phyloP scores from a whole-genome alignment of 441 rosid genomes.

The Capsella rubella region DNA sequence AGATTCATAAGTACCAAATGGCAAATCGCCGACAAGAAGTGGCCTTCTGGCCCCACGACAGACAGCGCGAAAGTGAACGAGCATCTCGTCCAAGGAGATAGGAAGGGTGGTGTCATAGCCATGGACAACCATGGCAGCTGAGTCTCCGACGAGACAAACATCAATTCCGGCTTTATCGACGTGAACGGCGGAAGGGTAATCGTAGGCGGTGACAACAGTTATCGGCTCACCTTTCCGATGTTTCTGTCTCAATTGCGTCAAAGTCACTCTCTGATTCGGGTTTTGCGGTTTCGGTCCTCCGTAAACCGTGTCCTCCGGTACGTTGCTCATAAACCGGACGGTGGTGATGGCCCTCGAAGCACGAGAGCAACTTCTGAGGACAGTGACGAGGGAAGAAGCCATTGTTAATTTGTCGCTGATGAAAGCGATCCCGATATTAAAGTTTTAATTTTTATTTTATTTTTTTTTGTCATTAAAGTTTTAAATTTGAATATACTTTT shows the following conservation, averaged over 20 bases:
- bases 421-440: background rate
- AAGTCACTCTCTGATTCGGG: slow-evolving; percentile 69
- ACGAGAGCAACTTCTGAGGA: slow-evolving; percentile 27
- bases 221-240: slow-evolving; percentile 78
- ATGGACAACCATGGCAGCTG: slow-evolving; percentile 96
- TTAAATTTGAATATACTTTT: slow-evolving; percentile 4
- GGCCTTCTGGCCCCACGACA: slow-evolving; percentile 80
- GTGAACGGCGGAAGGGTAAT: slow-evolving; percentile 93
- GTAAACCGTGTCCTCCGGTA: slow-evolving; percentile 80
- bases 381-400: slow-evolving; percentile 29
- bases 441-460: background rate
- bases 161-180: slow-evolving; percentile 85
- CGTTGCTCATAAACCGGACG: slow-evolving; percentile 68
- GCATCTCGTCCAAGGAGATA: slow-evolving; percentile 88
- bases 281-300: slow-evolving; percentile 76
- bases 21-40: slow-evolving; percentile 88
- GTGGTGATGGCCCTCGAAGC: slow-evolving; percentile 34
- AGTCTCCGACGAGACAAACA: slow-evolving; percentile 88
- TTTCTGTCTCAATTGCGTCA: slow-evolving; percentile 67
- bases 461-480: background rate
- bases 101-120: slow-evolving; percentile 96
- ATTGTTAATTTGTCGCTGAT: slow-evolving; percentile 13
- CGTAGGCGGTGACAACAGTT: slow-evolving; percentile 84
- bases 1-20: slow-evolving; percentile 88
- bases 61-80: slow-evolving; percentile 88